phyloP scores from a whole-genome alignment of 2,329 filamentous ascomycete genomes.

The Fusarium algeriense region DNA sequence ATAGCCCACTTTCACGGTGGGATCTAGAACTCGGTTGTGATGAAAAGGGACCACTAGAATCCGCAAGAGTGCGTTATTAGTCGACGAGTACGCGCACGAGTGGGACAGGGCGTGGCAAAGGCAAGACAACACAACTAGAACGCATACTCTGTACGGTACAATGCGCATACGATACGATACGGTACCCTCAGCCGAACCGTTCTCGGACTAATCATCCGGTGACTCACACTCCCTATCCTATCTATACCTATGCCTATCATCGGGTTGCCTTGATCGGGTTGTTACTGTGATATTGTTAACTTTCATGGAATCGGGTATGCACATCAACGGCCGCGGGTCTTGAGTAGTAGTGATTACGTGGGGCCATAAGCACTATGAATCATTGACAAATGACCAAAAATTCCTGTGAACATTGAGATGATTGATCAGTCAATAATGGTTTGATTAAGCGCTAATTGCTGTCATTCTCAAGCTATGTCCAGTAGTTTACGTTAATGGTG shows the following conservation, averaged over 20 bases:
- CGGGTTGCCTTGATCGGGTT: neutral
- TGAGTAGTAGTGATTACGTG: conserved; percentile 31
- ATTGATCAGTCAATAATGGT: neutral
- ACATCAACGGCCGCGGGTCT: neutral
- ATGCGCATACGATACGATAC: conserved; percentile 4
- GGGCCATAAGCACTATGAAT: conserved; percentile 15
- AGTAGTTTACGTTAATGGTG: conserved; percentile 1
- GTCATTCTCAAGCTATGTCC: conserved; percentile 11
- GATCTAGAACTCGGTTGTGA: conserved; percentile 41
- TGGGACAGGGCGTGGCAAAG: conserved; percentile 18
- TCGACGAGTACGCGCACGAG: conserved; percentile 32
- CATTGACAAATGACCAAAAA: neutral
- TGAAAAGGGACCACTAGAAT: conserved; percentile 36
- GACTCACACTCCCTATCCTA: conserved; percentile 26
- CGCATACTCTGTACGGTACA: neutral
- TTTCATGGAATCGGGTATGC: conserved; percentile 4
- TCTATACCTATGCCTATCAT: conserved; percentile 11
- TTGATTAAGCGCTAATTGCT: conserved; percentile 11
- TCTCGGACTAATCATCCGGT: conserved; percentile 25
- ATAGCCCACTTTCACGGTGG: conserved; percentile 26
- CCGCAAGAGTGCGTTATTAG: conserved; percentile 34
- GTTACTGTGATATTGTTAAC: neutral
- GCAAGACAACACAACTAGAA: conserved; percentile 21
- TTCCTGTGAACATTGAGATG: conserved; percentile 1
- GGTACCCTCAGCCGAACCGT: conserved; percentile 9